Percentiles rank a stretch among this genome's conserved stretches.
These are phyloP conservation scores for Veloporphyrellus conicus DNA, from an alignment of 1,284 basidiomycete species.

Conservation along the genomic window DNA sequence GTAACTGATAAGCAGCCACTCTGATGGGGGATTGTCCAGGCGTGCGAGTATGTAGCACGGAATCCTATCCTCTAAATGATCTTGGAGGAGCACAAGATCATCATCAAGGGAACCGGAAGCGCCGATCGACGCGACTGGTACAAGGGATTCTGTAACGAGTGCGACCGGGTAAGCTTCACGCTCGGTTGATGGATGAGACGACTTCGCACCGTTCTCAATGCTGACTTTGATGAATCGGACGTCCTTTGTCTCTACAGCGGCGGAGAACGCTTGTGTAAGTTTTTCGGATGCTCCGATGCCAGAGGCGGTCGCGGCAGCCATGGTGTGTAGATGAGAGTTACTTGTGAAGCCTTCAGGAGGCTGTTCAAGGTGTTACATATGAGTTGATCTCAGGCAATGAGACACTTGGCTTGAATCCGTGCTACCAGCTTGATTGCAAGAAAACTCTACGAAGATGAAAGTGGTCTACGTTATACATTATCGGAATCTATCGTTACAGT, in stretches of 20 bases:
- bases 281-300: constrained; percentile 57
- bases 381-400: no score
- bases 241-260: constrained; percentile 47
- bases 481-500: constrained; percentile 31
- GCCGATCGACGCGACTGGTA: constrained; percentile 50
- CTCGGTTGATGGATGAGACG: constrained; percentile 17
- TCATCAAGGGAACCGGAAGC: constrained; percentile 49
- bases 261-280: constrained; percentile 51
- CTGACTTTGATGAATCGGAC: constrained; percentile 70
- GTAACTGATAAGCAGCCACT: constrained; percentile 72
- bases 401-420: background rate
- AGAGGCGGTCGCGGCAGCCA: constrained; percentile 68
- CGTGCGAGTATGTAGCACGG: constrained; percentile 73
- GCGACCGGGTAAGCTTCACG: constrained; percentile 25
- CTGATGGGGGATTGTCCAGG: constrained; percentile 52
- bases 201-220: constrained; percentile 62
- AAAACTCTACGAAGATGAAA: constrained; percentile 14
- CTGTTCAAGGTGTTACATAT: no score
- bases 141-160: constrained; percentile 55
- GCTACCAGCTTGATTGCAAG: constrained; percentile 5
- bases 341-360: no score
- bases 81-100: constrained; percentile 57
- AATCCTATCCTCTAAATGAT: constrained; percentile 51
- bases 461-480: constrained; percentile 36
- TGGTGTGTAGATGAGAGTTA: background rate